Evolutionary conservation across 2,329 filamentous ascomycete species (phyloP).

Genomic region (Aspergillus hortae): DNA sequence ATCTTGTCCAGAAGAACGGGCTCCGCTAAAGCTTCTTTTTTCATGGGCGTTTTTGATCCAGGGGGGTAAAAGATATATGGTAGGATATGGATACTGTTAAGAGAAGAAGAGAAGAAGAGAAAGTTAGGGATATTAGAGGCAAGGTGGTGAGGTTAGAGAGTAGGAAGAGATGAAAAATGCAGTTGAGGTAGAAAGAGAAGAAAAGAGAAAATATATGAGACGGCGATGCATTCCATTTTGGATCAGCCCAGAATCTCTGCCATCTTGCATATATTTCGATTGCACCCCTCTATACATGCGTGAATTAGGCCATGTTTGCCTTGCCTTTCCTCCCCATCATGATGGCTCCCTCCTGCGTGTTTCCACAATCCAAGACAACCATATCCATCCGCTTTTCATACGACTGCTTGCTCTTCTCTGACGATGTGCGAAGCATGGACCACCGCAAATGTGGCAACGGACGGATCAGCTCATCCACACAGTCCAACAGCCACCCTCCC

Average conservation of each 20-base stretch:
- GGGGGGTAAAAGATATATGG: too few relatives aligned
- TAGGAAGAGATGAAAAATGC: too few relatives aligned
- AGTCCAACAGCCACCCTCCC: slow-evolving; percentile 62
- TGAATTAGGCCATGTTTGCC: slow-evolving; percentile 6
- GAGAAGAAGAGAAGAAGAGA: too few relatives aligned
- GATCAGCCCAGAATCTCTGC: neutral
- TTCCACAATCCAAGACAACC: slow-evolving; percentile 17
- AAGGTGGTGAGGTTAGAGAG: too few relatives aligned
- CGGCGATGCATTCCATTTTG: too few relatives aligned
- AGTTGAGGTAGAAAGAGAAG: too few relatives aligned
- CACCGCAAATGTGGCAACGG: slow-evolving; percentile 59
- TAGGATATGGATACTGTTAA: too few relatives aligned
- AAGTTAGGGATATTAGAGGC: too few relatives aligned
- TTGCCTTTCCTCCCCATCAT: slow-evolving; percentile 10
- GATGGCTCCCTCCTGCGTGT: slow-evolving; percentile 8
- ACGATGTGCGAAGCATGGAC: slow-evolving; percentile 46
- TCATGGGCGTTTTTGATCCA: neutral
- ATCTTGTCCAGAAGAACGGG: slow-evolving; percentile 30
- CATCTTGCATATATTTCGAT: neutral
- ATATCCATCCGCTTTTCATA: slow-evolving; percentile 22
- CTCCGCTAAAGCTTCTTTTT: slow-evolving; percentile 10
- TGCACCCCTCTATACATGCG: neutral
- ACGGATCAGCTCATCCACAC: slow-evolving; percentile 55
- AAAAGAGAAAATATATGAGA: too few relatives aligned
- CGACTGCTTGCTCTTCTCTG: slow-evolving; percentile 14